These are phyloP conservation scores for Trifolium dubium DNA, from an alignment of 306 rosid species.

Conservation along the genomic window DNA sequence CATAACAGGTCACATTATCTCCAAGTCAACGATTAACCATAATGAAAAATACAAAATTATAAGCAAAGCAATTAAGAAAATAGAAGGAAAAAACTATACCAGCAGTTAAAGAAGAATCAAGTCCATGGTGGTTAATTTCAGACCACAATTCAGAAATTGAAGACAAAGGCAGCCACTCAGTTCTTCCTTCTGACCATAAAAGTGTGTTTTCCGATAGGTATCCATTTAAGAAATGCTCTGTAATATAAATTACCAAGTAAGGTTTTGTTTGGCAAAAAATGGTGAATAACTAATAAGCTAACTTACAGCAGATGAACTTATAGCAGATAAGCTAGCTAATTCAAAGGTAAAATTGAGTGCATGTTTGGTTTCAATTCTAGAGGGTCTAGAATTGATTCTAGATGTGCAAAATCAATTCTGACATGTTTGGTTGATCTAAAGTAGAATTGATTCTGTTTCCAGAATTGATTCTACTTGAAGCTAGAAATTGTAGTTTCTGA, in stretches of 20 bases:
- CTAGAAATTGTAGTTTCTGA: no score
- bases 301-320: no score
- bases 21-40: slow-evolving; percentile 35
- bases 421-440: no score
- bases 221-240: slow-evolving; percentile 89
- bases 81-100: neutral
- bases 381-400: no score
- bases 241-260: slow-evolving; percentile 52
- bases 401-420: no score
- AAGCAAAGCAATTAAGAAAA: neutral
- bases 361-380: no score
- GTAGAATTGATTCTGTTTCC: no score
- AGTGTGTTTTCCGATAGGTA: slow-evolving; percentile 66
- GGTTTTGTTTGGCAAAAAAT: no score
- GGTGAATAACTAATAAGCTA: no score
- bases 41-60: neutral
- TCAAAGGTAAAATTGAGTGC: no score
- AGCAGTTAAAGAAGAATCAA: slow-evolving; percentile 12
- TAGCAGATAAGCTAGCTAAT: no score
- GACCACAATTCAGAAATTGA: slow-evolving; percentile 64
- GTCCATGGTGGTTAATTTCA: slow-evolving; percentile 45
- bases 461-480: no score
- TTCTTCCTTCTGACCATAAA: slow-evolving; percentile 92
- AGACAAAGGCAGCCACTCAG: slow-evolving; percentile 80
- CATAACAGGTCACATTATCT: slow-evolving; percentile 33